Conservation (phyloP, 116 monocot species). For the Phalaenopsis hybrid region DNA sequence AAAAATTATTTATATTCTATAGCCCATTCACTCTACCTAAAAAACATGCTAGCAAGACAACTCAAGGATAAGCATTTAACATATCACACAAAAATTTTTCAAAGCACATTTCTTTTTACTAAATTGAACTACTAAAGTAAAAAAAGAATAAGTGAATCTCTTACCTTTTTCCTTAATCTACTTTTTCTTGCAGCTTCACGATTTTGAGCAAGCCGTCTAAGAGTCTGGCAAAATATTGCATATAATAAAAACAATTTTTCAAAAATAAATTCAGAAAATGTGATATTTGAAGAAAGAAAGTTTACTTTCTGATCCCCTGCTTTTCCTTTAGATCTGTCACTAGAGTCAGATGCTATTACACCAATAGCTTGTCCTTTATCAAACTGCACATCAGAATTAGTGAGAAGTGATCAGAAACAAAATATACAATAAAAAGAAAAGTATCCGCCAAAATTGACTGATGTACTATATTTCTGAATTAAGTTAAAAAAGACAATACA, state of each 20-base stretch:
- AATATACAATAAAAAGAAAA: neutral
- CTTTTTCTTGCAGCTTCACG: slow-evolving; percentile 97
- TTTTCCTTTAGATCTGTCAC: slow-evolving; percentile 94
- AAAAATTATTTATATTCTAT: neutral
- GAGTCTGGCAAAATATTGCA: slow-evolving; percentile 29
- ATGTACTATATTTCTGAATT: neutral
- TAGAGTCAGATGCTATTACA: slow-evolving; percentile 69
- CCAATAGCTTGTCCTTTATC: slow-evolving; percentile 45
- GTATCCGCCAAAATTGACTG: neutral
- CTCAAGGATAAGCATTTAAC: neutral
- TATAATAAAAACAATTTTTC: neutral
- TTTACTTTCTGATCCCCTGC: slow-evolving; percentile 76
- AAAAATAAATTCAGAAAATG: neutral
- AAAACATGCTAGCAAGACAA: neutral
- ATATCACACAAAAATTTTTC: neutral
- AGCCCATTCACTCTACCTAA: neutral
- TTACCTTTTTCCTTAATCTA: slow-evolving; percentile 81
- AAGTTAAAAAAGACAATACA: neutral
- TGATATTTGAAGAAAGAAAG: neutral
- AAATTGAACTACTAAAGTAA: neutral
- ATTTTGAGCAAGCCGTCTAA: slow-evolving; percentile 89
- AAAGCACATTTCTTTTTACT: neutral
- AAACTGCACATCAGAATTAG: slow-evolving; percentile 34
- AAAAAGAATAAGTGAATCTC: neutral
- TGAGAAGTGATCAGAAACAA: neutral